These are phyloP conservation scores for Magnolia sinica DNA, from an alignment of 164 flowering plant species.

Conservation along the genomic window DNA sequence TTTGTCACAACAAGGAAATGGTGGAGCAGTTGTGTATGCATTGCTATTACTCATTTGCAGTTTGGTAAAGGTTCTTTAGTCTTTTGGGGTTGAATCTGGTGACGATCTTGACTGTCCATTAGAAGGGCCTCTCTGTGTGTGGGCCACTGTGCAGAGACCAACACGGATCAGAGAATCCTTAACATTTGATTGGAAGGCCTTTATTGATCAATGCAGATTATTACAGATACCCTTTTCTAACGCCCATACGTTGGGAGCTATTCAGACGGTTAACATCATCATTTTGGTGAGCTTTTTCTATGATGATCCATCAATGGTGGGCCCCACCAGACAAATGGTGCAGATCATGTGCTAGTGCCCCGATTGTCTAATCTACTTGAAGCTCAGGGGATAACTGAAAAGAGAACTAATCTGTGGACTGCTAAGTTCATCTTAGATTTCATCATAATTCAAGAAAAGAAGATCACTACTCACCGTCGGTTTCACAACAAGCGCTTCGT, in stretches of 20 bases:
- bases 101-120: not conserved
- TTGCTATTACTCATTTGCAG: not conserved
- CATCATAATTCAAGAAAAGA: not conserved
- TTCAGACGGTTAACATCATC: too few relatives aligned
- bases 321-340: too few relatives aligned
- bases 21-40: not conserved
- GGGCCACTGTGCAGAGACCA: not conserved
- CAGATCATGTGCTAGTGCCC: too few relatives aligned
- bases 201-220: too few relatives aligned
- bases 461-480: constrained; percentile 9
- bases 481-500: constrained; percentile 23
- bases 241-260: too few relatives aligned
- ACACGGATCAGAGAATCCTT: not conserved
- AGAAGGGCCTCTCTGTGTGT: too few relatives aligned
- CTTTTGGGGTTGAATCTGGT: not conserved
- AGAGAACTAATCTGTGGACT: not conserved
- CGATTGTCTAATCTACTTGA: too few relatives aligned
- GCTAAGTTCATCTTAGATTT: not conserved
- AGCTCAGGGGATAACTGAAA: not conserved
- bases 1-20: not conserved
- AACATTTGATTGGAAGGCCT: not conserved
- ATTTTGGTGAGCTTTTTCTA: too few relatives aligned
- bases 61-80: not conserved
- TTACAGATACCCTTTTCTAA: not conserved
- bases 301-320: too few relatives aligned